Percentiles rank a stretch among this genome's conserved stretches.
Evolutionary conservation across 768 basidiomycete genomes (phyloP).

Genomic region (Mycena pura): DNA sequence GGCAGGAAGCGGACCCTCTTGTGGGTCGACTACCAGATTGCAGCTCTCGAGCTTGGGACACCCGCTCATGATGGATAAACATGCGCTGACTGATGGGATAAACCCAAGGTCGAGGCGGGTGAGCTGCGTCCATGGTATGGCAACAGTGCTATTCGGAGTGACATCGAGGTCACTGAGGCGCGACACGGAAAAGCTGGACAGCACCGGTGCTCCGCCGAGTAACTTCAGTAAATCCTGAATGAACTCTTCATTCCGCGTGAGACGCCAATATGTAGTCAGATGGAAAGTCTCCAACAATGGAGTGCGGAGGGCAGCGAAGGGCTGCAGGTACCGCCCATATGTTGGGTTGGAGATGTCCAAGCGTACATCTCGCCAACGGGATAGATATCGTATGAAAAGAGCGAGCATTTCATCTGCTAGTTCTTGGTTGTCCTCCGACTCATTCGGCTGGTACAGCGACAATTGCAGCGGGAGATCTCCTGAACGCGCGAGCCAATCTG

Average conservation of each 20-base stretch:
- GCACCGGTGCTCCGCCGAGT: conserved; percentile 37
- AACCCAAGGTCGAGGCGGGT: conserved; percentile 28
- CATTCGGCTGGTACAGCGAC: conserved; percentile 40
- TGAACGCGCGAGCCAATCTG: conserved; percentile 42
- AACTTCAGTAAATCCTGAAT: conserved; percentile 39
- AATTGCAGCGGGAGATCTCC: conserved; percentile 40
- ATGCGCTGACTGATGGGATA: conserved; percentile 27
- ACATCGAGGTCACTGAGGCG: conserved; percentile 38
- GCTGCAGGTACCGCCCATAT: conserved; percentile 30
- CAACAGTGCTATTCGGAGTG: conserved; percentile 29
- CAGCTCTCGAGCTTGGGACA: conserved; percentile 37
- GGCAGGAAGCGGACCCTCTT: conserved; percentile 31
- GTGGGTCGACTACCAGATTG: conserved; percentile 37
- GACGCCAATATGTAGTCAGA: conserved; percentile 34
- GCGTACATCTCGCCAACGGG: conserved; percentile 40
- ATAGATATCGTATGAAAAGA: conserved; percentile 37
- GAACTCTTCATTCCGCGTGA: conserved; percentile 34
- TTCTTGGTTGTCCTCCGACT: conserved; percentile 37
- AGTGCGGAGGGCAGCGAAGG: conserved; percentile 29
- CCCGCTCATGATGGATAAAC: conserved; percentile 36
- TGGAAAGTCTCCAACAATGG: conserved; percentile 40
- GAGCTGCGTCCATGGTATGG: conserved; percentile 43
- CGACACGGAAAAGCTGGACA: conserved; percentile 38
- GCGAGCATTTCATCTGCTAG: conserved; percentile 37
- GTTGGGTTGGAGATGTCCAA: conserved; percentile 41